Percentiles rank a stretch among this genome's conserved stretches.
phyloP scores from a whole-genome alignment of 768 basidiomycete genomes.

The Lyophyllum semitale region DNA sequence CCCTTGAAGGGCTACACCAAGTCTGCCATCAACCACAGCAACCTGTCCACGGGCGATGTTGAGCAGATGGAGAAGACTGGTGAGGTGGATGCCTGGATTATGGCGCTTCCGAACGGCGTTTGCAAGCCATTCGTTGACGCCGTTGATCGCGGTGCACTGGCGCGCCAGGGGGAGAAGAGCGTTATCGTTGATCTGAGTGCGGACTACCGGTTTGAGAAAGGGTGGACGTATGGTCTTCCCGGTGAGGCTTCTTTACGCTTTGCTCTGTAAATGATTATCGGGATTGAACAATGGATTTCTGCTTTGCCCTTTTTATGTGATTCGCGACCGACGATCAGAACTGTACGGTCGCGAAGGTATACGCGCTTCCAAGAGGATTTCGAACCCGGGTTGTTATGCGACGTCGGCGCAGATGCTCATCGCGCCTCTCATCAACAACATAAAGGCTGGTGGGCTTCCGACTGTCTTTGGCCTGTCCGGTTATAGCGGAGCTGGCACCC shows the following conservation, averaged over 20 bases:
- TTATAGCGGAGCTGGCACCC: slow-evolving; percentile 93
- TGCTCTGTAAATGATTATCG: slow-evolving; percentile 28
- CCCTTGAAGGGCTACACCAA: slow-evolving; percentile 84
- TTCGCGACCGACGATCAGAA: slow-evolving; percentile 51
- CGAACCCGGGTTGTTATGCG: slow-evolving; percentile 98
- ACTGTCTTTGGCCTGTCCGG: slow-evolving; percentile 94
- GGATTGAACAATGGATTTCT: slow-evolving; percentile 29
- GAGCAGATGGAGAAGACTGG: slow-evolving; percentile 86
- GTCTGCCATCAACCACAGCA: slow-evolving; percentile 69
- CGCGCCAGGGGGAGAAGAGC: slow-evolving; percentile 57
- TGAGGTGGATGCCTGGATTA: slow-evolving; percentile 97
- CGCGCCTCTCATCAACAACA: slow-evolving; percentile 80
- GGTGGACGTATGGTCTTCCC: slow-evolving; percentile 97
- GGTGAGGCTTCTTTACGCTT: slow-evolving; percentile 71
- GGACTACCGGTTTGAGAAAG: slow-evolving; percentile 92
- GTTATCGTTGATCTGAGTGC: slow-evolving; percentile 93
- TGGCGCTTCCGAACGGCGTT: slow-evolving; percentile 98
- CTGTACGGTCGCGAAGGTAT: slow-evolving; percentile 78
- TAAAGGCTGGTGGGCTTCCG: slow-evolving; percentile 63
- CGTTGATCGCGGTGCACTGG: slow-evolving; percentile 72
- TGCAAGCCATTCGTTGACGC: slow-evolving; percentile 98
- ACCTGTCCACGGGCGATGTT: slow-evolving; percentile 78
- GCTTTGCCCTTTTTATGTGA: slow-evolving; percentile 27
- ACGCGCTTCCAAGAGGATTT: slow-evolving; percentile 77
- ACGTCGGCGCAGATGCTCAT: slow-evolving; percentile 91